These are phyloP conservation scores for Chenopodium berlandieri DNA, from an alignment of 148 eudicot genomes.

Conservation along the genomic window DNA sequence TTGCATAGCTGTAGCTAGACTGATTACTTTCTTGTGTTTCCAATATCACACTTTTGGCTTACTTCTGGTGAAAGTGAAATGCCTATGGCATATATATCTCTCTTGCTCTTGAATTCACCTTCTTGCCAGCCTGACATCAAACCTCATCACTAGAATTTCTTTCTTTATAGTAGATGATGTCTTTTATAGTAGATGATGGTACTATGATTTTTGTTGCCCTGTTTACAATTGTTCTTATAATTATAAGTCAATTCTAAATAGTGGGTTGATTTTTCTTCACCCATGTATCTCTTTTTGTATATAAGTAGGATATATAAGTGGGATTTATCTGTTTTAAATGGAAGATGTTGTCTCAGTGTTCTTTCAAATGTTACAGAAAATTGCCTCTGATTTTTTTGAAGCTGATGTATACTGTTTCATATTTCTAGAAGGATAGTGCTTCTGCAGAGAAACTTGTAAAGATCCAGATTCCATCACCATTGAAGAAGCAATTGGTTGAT, in stretches of 20 bases:
- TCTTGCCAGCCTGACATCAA: neutral
- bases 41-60: neutral
- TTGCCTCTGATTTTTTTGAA: constrained; percentile 20
- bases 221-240: neutral
- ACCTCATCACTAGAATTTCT: neutral
- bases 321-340: neutral
- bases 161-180: neutral
- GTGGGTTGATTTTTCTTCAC: neutral
- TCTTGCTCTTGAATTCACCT: neutral
- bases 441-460: constrained; percentile 68
- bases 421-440: constrained; percentile 59
- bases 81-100: neutral
- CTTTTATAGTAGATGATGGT: too few relatives aligned
- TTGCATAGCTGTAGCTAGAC: neutral
- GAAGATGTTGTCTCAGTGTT: neutral
- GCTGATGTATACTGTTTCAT: constrained; percentile 20
- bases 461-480: constrained; percentile 74
- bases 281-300: neutral
- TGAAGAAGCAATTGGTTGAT: constrained; percentile 88
- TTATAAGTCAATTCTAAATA: neutral
- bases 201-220: too few relatives aligned
- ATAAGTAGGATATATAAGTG: too few relatives aligned
- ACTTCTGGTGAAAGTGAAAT: neutral
- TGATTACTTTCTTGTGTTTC: neutral
- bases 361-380: neutral